These are phyloP conservation scores for Tephrocybe sp. DNA, from an alignment of 768 basidiomycete species.

Conservation along the genomic window DNA sequence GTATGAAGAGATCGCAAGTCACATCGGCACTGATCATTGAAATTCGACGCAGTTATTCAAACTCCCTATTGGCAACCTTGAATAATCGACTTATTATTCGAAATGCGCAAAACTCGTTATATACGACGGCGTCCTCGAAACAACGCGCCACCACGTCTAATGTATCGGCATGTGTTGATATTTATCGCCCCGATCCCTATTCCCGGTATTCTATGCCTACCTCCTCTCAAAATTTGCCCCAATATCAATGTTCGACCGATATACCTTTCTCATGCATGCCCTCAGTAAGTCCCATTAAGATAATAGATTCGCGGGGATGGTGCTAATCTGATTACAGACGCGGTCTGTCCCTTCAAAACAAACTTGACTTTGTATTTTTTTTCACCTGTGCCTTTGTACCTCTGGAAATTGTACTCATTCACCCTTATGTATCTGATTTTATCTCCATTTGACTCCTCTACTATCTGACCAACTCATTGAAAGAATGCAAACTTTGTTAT, in stretches of 20 bases:
- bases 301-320: background rate
- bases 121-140: conserved; percentile 37
- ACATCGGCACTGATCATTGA: background rate
- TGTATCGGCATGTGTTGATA: background rate
- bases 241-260: background rate
- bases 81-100: conserved; percentile 8
- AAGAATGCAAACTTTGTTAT: too few relatives aligned
- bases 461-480: too few relatives aligned
- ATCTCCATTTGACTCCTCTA: too few relatives aligned
- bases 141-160: background rate
- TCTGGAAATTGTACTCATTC: too few relatives aligned
- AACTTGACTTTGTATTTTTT: too few relatives aligned
- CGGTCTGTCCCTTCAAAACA: too few relatives aligned
- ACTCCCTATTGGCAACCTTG: conserved; percentile 7
- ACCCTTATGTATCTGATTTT: too few relatives aligned
- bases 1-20: background rate
- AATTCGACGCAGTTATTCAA: conserved; percentile 3
- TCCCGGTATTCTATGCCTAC: background rate
- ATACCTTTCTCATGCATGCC: background rate
- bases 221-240: background rate
- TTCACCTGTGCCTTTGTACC: too few relatives aligned
- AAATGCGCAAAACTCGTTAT: background rate
- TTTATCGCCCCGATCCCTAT: background rate
- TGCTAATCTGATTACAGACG: too few relatives aligned
- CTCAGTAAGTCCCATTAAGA: background rate